phyloP scores from a whole-genome alignment of 208 protist genomes.

The Leishmania braziliensis region DNA sequence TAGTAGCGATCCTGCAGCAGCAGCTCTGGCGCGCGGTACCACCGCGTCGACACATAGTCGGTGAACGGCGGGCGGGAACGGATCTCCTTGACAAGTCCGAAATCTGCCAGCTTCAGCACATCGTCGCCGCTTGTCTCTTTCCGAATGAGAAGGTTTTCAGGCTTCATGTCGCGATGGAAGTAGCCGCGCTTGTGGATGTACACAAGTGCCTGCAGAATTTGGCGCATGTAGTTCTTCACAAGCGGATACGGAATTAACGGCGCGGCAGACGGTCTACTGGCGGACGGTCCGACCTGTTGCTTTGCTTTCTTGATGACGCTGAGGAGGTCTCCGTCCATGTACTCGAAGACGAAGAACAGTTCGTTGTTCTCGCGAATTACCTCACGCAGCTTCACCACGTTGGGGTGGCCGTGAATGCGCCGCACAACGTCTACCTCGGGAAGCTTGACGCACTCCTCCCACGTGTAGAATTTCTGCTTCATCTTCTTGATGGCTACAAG shows the following conservation, averaged over 20 bases:
- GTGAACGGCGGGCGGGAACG: slow-evolving; percentile 83
- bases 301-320: slow-evolving; percentile 94
- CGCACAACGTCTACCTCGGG: slow-evolving; percentile 94
- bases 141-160: slow-evolving; percentile 97
- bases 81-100: slow-evolving; percentile 70
- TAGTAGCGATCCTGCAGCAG: slow-evolving; percentile 96
- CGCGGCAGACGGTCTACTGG: slow-evolving; percentile 11
- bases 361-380: slow-evolving; percentile 97
- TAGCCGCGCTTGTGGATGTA: slow-evolving; percentile 97
- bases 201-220: slow-evolving; percentile 93
- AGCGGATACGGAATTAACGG: slow-evolving; percentile 84
- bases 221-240: slow-evolving; percentile 91
- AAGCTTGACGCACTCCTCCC: slow-evolving; percentile 97
- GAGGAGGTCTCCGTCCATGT: slow-evolving; percentile 97
- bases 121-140: slow-evolving; percentile 72
- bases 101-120: slow-evolving; percentile 96
- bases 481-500: slow-evolving; percentile 99
- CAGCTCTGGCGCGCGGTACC: slow-evolving; percentile 99
- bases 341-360: slow-evolving; percentile 98
- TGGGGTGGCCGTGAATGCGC: slow-evolving; percentile 95
- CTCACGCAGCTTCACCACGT: slow-evolving; percentile 97
- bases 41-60: slow-evolving; percentile 97
- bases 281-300: slow-evolving; percentile 58
- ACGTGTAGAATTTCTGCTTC: slow-evolving; percentile 98
- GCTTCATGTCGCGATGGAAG: slow-evolving; percentile 98